Evolutionary conservation across 192 early-diverging fungal species (phyloP).

Genomic region (Mortierella alpina): DNA sequence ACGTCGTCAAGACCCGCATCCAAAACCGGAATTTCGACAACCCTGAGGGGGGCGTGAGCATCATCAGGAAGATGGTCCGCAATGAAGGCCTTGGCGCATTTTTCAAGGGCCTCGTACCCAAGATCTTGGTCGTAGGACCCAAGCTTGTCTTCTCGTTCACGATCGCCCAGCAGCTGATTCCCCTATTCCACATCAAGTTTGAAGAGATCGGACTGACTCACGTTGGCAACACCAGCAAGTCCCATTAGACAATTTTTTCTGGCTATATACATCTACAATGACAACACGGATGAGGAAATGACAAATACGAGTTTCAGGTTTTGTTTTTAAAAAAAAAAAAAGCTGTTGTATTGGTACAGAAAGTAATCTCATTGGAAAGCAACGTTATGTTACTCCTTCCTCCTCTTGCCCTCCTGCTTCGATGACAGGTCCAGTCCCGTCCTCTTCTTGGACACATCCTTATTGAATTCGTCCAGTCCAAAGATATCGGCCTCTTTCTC

Average conservation of each 20-base stretch:
- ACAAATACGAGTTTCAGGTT: not conserved
- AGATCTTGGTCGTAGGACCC: constrained; percentile 88
- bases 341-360: not conserved
- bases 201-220: constrained; percentile 27
- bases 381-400: constrained; percentile 22
- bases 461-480: constrained; percentile 87
- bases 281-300: too few species aligned
- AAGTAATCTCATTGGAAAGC: not conserved
- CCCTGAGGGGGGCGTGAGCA: constrained; percentile 86
- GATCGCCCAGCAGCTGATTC: constrained; percentile 92
- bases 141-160: constrained; percentile 98
- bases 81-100: constrained; percentile 91
- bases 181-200: constrained; percentile 68
- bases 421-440: constrained; percentile 27
- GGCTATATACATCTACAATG: not conserved
- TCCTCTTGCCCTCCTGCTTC: constrained; percentile 43
- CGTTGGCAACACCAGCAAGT: constrained; percentile 24
- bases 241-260: not conserved
- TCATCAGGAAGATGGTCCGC: constrained; percentile 88
- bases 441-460: constrained; percentile 45
- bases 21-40: constrained; percentile 90
- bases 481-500: constrained; percentile 93
- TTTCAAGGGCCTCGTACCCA: constrained; percentile 94
- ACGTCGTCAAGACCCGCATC: constrained; percentile 99
- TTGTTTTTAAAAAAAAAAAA: constrained; percentile 5